phyloP scores from a whole-genome alignment of 169 alveolate species.

The Babesia microti region DNA sequence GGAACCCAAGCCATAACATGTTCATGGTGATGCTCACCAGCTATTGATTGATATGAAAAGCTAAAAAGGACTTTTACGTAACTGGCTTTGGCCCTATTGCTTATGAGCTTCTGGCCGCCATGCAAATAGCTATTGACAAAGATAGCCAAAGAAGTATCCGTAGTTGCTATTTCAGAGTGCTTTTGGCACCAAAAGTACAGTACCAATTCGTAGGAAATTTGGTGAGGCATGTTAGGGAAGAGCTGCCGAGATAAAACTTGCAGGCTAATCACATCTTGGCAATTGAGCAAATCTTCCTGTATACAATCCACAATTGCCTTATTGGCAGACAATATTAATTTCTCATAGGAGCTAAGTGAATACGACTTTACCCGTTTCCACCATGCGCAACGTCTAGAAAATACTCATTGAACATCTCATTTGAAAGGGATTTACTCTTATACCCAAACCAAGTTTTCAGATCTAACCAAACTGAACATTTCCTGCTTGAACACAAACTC shows the following conservation, averaged over 20 bases:
- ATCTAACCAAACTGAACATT: conserved; percentile 49
- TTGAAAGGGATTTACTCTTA: conserved; percentile 22
- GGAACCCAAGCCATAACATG: conserved; percentile 25
- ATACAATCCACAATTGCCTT: background rate
- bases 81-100: conserved; percentile 36
- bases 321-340: background rate
- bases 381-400: conserved; percentile 48
- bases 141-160: conserved; percentile 12
- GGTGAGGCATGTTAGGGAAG: conserved; percentile 6
- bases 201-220: conserved; percentile 6
- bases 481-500: too few species aligned
- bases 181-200: conserved; percentile 23
- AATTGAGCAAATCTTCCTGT: background rate
- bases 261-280: conserved; percentile 1
- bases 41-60: conserved; percentile 30
- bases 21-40: conserved; percentile 26
- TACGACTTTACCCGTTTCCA: conserved; percentile 32
- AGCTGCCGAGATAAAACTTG: background rate
- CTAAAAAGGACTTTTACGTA: conserved; percentile 32
- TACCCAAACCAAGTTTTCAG: conserved; percentile 45
- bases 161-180: conserved; percentile 25
- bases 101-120: conserved; percentile 38
- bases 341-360: background rate
- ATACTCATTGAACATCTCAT: conserved; percentile 24
- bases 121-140: conserved; percentile 30